Evolutionary conservation across 805 yeast species (phyloP).

Genomic region (Wilhelminamyces savonicus): DNA sequence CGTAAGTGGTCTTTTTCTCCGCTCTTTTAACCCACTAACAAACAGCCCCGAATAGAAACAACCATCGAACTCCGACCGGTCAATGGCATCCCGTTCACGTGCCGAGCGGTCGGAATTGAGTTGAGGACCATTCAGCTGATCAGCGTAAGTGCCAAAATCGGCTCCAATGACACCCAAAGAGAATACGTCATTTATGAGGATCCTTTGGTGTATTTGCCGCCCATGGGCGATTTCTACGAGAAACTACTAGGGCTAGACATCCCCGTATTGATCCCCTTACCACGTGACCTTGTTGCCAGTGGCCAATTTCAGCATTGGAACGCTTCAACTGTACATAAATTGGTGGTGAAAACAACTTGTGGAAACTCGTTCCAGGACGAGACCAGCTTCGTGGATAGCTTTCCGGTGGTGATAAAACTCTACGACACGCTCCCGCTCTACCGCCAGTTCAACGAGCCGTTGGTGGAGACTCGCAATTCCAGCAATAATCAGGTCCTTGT

Average conservation of each 20-base stretch:
- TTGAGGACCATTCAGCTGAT: slow-evolving; percentile 48
- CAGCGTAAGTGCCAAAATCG: slow-evolving; percentile 29
- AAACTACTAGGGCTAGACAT: slow-evolving; percentile 47
- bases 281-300: slow-evolving; percentile 47
- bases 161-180: slow-evolving; percentile 24
- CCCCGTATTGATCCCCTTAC: slow-evolving; percentile 53
- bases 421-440: slow-evolving; percentile 54
- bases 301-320: slow-evolving; percentile 42
- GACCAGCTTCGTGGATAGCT: slow-evolving; percentile 21
- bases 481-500: slow-evolving; percentile 44
- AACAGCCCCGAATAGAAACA: slow-evolving; percentile 52
- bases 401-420: slow-evolving; percentile 49
- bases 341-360: slow-evolving; percentile 33
- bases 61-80: slow-evolving; percentile 48
- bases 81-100: slow-evolving; percentile 38
- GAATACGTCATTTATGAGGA: slow-evolving; percentile 29
- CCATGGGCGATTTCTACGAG: slow-evolving; percentile 34
- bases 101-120: slow-evolving; percentile 43
- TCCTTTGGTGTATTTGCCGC: slow-evolving; percentile 30
- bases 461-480: slow-evolving; percentile 37
- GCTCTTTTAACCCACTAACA: slow-evolving; percentile 6
- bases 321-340: slow-evolving; percentile 41
- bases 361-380: slow-evolving; percentile 29
- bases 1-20: slow-evolving; percentile 12
- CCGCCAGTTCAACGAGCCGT: slow-evolving; percentile 49